phyloP scores from a whole-genome alignment of 768 basidiomycete species.

The Agrocybe praecox region DNA sequence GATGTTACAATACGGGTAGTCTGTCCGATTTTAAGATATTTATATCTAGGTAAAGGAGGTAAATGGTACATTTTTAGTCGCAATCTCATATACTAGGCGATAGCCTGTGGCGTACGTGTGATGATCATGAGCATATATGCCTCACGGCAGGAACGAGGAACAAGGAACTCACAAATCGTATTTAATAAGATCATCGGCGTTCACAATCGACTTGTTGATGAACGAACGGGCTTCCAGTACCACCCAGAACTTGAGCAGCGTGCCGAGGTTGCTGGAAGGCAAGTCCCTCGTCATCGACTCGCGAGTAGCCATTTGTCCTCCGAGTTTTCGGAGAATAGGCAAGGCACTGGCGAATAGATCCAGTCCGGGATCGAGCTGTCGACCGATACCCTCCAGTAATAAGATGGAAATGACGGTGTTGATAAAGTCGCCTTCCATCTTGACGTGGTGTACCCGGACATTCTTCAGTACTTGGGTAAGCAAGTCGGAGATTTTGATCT shows the following conservation, averaged over 20 bases:
- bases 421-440: slow-evolving; percentile 98
- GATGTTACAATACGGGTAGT: neutral
- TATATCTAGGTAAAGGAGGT: neutral
- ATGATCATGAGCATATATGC: neutral
- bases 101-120: slow-evolving; percentile 7
- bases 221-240: slow-evolving; percentile 92
- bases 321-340: slow-evolving; percentile 90
- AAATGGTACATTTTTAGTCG: neutral
- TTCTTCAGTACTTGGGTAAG: slow-evolving; percentile 85
- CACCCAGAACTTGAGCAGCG: slow-evolving; percentile 94
- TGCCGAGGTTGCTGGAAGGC: slow-evolving; percentile 74
- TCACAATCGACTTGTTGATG: slow-evolving; percentile 74
- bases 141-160: neutral
- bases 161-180: slow-evolving; percentile 71
- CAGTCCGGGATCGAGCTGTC: slow-evolving; percentile 88
- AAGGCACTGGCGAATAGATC: slow-evolving; percentile 96
- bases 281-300: slow-evolving; percentile 55
- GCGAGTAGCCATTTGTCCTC: slow-evolving; percentile 86
- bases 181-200: slow-evolving; percentile 85
- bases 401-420: slow-evolving; percentile 97
- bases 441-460: slow-evolving; percentile 92
- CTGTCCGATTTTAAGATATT: neutral
- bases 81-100: slow-evolving; percentile 14
- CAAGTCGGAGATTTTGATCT: slow-evolving; percentile 95
- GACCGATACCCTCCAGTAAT: slow-evolving; percentile 92